Evolutionary conservation across 2,329 filamentous ascomycete species (phyloP).

Genomic region (Aureobasidium sp.): DNA sequence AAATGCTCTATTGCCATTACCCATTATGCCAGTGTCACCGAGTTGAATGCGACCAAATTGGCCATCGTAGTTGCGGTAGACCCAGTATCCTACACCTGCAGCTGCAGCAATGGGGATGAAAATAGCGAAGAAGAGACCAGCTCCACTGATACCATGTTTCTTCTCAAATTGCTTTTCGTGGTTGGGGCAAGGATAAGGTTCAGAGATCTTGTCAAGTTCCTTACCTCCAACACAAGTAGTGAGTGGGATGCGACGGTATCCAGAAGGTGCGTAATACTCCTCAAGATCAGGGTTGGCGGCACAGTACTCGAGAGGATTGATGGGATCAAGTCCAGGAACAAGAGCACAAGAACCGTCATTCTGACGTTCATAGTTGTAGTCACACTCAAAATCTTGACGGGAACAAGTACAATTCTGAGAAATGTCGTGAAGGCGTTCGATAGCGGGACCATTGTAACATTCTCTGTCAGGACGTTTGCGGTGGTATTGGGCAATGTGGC

Average conservation of each 20-base stretch:
- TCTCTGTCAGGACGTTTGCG: constrained; percentile 72
- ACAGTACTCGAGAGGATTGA: constrained; percentile 52
- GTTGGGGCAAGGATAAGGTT: constrained; percentile 59
- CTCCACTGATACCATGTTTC: constrained; percentile 59
- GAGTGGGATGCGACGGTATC: constrained; percentile 82
- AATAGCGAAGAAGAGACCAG: constrained; percentile 79
- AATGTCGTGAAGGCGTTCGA: constrained; percentile 61
- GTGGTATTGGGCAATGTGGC: constrained; percentile 80
- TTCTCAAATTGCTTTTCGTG: constrained; percentile 77
- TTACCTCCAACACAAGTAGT: constrained; percentile 74
- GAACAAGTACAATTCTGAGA: constrained; percentile 72
- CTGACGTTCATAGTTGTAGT: constrained; percentile 86
- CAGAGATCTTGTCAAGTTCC: constrained; percentile 61
- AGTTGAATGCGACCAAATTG: constrained; percentile 87
- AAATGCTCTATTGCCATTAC: constrained; percentile 35
- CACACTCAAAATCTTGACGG: constrained; percentile 85
- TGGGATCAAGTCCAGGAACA: constrained; percentile 62
- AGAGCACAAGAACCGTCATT: constrained; percentile 67
- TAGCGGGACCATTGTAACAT: constrained; percentile 73
- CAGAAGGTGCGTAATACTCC: constrained; percentile 77
- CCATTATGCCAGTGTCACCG: constrained; percentile 49
- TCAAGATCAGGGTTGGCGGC: constrained; percentile 55
- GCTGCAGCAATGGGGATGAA: constrained; percentile 66
- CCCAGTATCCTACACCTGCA: constrained; percentile 68
- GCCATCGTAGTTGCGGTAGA: constrained; percentile 74